Base-by-base conservation (phyloP, 2,329 filamentous ascomycete genomes). In the Rachicladosporium sp. region DNA sequence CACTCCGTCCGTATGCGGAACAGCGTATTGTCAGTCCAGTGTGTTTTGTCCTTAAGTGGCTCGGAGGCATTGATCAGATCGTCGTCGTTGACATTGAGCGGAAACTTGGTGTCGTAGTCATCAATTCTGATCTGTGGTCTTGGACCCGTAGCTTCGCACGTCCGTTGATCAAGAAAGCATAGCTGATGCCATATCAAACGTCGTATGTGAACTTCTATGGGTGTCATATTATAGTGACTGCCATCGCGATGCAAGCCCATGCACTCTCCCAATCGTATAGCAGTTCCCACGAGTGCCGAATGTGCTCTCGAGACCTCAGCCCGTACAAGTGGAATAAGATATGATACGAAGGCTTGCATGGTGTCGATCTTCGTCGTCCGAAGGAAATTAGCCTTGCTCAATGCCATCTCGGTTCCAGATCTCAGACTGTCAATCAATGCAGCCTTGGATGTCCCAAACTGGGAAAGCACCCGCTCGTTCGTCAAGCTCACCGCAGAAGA, bases 181-280 rank as follows among this genome's bases (percentile, higher is more conserved):
- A 88, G 67, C 50, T 87, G 81, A 54, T 85, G 78, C 82, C 82
- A 87, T 29, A 86, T 68, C 31, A 86, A 62, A 4, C 82, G 74
- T 9, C 82, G 74, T 3, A 85, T 68, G 38, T 87, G 80, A 1
- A 76, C 78, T 49, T 87, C 81, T 2, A 85, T 62, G 0, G 81
- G 71, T 2, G 69, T 73, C 41, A 81, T 68, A 1, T 73, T 74
- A 50, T 82, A 85, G 7, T 71, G 68, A 33, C 74, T 71, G 10
- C 79, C 79, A 47, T 87, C 82, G 6, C 79, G 71, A 53, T 87
- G 79, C 11, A 87, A 62, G 2, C 80, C 80, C 78, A 86, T 84
- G 51, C 80, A 85, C 61, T 86, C 79, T 6, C 80, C 82, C 55
- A 86, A 73, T 10, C 82, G 70, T 32, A 86, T 78, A 3, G 79